Conservation (phyloP, 2,329 filamentous ascomycete species). For the Xenoacremonium recifei region DNA sequence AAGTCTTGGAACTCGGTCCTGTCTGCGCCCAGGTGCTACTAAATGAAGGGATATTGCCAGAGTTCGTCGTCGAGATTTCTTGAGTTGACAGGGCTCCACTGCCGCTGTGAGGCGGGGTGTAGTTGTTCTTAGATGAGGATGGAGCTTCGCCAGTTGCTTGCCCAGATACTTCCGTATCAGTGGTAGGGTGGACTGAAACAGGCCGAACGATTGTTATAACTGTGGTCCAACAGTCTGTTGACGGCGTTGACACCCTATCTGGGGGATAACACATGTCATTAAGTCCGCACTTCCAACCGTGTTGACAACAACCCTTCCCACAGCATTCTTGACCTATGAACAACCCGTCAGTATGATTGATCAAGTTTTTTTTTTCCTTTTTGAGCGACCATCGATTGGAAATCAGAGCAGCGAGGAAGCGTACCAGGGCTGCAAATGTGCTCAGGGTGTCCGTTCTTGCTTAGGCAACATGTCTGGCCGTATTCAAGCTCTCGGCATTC, state of each 20-base stretch:
- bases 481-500: neutral
- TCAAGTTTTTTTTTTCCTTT: neutral
- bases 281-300: neutral
- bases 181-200: neutral
- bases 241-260: neutral
- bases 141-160: too few relatives aligned
- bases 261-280: neutral
- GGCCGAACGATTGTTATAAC: neutral
- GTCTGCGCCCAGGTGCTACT: too few relatives aligned
- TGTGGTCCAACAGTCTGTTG: neutral
- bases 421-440: neutral
- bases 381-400: too few relatives aligned
- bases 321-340: neutral
- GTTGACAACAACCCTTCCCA: neutral
- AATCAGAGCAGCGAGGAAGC: neutral
- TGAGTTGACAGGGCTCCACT: too few relatives aligned
- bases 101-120: too few relatives aligned
- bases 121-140: too few relatives aligned
- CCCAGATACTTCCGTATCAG: neutral
- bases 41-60: too few relatives aligned
- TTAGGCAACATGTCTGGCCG: neutral
- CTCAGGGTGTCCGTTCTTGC: neutral
- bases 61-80: too few relatives aligned
- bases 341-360: neutral
- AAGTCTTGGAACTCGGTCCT: too few relatives aligned